Base-by-base conservation (phyloP, 1,139 yeast genomes). In the Protomyces macrosporus region DNA sequence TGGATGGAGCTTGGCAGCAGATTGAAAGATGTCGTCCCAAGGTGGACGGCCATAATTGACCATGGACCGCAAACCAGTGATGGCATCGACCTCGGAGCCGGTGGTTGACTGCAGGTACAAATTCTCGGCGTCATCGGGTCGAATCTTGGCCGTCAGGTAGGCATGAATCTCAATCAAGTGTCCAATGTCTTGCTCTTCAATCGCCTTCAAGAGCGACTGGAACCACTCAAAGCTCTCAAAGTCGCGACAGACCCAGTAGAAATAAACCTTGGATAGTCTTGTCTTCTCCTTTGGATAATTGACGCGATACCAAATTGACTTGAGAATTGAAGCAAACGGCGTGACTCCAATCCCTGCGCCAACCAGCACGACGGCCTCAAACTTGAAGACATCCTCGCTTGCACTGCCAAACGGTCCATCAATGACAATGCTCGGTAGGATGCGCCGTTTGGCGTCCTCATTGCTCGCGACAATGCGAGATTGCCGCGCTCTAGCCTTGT, bases 271-370 rank as follows among this genome's bases (percentile, higher is more conserved):
- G 12, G 32, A 14, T 16, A 61, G 60, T 3, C 64, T 52, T 5
- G 40, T 48, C 45, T 37, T 37, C 30, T 58, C 36, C 39, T 53
- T 33, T 9, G 60, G 56, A 34, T 55, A 50, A 33, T 55, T 50
- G 42, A 61, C 48, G 39, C 64, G 60, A 45, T 61, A 61, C 64
- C 64, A 61, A 52, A 61, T 61, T 4, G 53, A 37, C 53, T 61
- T 61, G 42, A 61, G 56, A 34, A 61, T 61, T 14, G 58, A 52
- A 32, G 64, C 64, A 36, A 61, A 61, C 4, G 64, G 64, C 10
- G 64, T 61, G 40, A 61, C 64, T 32, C 64, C 64, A 33, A 61
- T 61, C 5, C 64, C 64, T 30, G 64, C 64, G 14, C 64, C 64
- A n/a, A 61, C 64, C 33, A 61, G 64, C 60, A 61, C 50, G 53